Evolutionary conservation across 805 yeast species (phyloP), one percentile per base, ranked within the genome.

Genomic region (Zygosaccharomyces bisporus): DNA sequence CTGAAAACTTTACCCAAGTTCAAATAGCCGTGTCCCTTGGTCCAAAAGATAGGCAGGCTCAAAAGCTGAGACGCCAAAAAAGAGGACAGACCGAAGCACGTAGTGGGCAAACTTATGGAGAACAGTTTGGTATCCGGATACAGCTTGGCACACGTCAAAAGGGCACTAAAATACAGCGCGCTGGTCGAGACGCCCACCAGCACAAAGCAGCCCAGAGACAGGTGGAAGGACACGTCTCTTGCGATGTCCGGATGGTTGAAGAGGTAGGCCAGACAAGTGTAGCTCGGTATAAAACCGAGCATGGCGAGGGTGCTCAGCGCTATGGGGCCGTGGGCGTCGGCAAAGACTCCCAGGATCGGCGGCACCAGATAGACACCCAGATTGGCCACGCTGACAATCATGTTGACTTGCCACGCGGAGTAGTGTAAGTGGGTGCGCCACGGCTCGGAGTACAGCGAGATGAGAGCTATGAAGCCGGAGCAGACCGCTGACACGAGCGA

Each of bases 261-360:
- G 6, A 60, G 47, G 7, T 75, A 69, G 0, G 81, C 78, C 23
- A 73, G 48, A 23, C 74, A 57, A 6, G 53, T 58, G 63, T 89
- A 89, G 14, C 88, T 82, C 0, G 93, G 89, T 4, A 79, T 70
- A 54, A 83, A 83, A 20, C 82, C 68, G 41, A 77, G 45, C 34
- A 81, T 65, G 3, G 90, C 76, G 14, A 86, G 54, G 20, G 81
- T 53, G 4, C 90, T 81, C 34, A 89, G 62, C 12, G 83, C 58
- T 8, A 84, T 84, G 1, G 95, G 89, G 0, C 96, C 95, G 57
- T 83, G 86, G n/a, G 81, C 71, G 60, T 89, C 96, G 2, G 93
- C 89, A 39, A 86, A 66, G 51, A 84, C 78, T 0, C 97, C 97
- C 34, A 89, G 64, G 0, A 83, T 57, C 0, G 98, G 97, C 5